Percentiles rank a stretch among this genome's conserved stretches.
phyloP scores from a whole-genome alignment of 495 filamentous ascomycete species.

The Hyaloscypha finlandica region DNA sequence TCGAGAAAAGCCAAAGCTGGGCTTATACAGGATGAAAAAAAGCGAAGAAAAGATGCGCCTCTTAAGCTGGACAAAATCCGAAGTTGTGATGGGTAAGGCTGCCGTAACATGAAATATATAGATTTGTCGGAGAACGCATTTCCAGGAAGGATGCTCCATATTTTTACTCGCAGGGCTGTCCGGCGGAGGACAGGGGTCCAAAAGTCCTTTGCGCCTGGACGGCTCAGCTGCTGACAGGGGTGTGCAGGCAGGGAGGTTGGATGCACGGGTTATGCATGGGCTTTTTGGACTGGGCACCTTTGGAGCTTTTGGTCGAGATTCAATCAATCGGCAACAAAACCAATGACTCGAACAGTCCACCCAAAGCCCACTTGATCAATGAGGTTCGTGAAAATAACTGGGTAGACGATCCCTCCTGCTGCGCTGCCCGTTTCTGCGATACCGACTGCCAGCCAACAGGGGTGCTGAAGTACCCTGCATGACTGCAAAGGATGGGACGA shows the following conservation, averaged over 20 bases:
- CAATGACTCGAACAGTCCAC: conserved; percentile 75
- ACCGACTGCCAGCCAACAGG: conserved; percentile 61
- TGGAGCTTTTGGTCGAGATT: no score
- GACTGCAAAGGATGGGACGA: conserved; percentile 66
- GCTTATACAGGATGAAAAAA: background rate
- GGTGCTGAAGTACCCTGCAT: conserved; percentile 68
- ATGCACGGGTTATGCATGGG: no score
- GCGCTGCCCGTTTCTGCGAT: conserved; percentile 31
- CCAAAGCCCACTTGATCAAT: conserved; percentile 70
- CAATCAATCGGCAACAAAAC: conserved; percentile 57
- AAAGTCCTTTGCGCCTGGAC: background rate
- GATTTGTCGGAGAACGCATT: background rate
- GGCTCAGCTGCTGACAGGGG: no score
- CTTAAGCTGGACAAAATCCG: background rate
- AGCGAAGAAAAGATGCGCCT: background rate
- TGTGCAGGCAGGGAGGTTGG: no score
- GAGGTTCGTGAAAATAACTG: conserved; percentile 66
- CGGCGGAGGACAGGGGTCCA: background rate
- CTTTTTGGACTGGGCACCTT: no score
- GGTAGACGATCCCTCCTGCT: conserved; percentile 71
- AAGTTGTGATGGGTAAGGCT: background rate
- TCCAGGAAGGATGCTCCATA: background rate
- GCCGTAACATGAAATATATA: background rate
- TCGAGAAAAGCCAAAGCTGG: background rate
- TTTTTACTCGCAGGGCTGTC: background rate